Conservation (phyloP, 495 filamentous ascomycete genomes). For the Annulohypoxylon stygium region DNA sequence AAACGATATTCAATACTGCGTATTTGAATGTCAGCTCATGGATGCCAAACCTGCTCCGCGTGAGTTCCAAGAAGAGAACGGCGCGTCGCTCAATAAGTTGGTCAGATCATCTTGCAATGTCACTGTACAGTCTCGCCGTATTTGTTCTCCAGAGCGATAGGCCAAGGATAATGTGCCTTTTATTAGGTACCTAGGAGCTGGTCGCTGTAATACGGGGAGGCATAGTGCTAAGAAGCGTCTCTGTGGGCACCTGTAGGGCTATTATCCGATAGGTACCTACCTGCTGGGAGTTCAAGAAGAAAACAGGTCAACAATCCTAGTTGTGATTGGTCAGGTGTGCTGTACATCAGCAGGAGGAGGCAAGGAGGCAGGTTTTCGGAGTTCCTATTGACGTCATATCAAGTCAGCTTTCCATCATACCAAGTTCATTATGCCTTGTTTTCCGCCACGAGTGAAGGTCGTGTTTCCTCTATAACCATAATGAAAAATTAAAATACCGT, state of each 20-base stretch:
- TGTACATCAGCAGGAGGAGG: slow-evolving; percentile 1
- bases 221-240: too few species aligned
- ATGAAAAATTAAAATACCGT: background rate
- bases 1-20: background rate
- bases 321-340: background rate
- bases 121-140: background rate
- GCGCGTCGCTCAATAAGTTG: background rate
- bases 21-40: background rate
- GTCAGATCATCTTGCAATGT: background rate
- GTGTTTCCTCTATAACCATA: too few species aligned
- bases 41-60: too few species aligned
- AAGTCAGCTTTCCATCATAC: slow-evolving; percentile 10
- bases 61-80: background rate
- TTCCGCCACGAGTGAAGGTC: background rate
- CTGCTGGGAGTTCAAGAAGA: too few species aligned
- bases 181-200: background rate
- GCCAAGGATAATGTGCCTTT: background rate
- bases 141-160: background rate
- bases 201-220: background rate
- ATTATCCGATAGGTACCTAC: too few species aligned
- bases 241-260: too few species aligned
- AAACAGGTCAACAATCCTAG: too few species aligned
- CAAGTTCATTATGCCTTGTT: slow-evolving; percentile 10
- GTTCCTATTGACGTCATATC: slow-evolving; percentile 33
- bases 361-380: slow-evolving; percentile 20